Base-by-base conservation (phyloP, 2,329 filamentous ascomycete species). In the Paecilomyces formosus region DNA sequence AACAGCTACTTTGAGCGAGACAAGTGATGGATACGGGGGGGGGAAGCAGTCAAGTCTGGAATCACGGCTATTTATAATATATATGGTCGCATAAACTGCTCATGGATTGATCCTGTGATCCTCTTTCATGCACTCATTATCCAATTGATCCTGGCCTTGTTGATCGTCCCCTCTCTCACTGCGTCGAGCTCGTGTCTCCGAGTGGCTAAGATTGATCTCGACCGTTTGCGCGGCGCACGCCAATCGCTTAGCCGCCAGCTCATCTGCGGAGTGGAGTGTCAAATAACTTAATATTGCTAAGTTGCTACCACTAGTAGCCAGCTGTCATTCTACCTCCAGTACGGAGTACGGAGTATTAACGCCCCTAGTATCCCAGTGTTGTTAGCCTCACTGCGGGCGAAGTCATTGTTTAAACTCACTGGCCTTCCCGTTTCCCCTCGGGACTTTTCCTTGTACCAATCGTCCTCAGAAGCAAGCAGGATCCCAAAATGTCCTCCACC, bases 231-330 rank as follows among this genome's bases (percentile, higher is more conserved):
- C 39, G 39, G 39, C 39, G 39, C n/a, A 22, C 26, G 22, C 50
- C 50, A 52, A 52, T 52, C 50, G 50, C 50, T 52, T 52, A 52
- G 50, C 21, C 50, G 50, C 50, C 50, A 52, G 50, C 50, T 52
- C 50, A 28, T n/a, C 22, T 28, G 50, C 22, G 15, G 26, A 52
- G 50, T 52, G 50, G 50, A 21, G 50, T 8, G 11, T 52, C 50
- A 45, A 45, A 8, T 45, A 45, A 45, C 39, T 45, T 45, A 45
- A 45, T 45, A 45, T 45, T 18, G 39, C 39, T 45, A 45, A 45
- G n/a, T 45, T 45, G 30, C 30, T 31, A 8, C 30, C 30, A 45
- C 15, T 18, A 45, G 39, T 15, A 45, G 39, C 39, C n/a, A 45
- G 39, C 39, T 45, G 39, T 45, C 39, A 45, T 45, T 45, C 39